A percentile compares a stretch with the other conserved stretches of the same genome.
phyloP scores from a whole-genome alignment of 495 filamentous ascomycete species.

The Penicillium ochrochloron region DNA sequence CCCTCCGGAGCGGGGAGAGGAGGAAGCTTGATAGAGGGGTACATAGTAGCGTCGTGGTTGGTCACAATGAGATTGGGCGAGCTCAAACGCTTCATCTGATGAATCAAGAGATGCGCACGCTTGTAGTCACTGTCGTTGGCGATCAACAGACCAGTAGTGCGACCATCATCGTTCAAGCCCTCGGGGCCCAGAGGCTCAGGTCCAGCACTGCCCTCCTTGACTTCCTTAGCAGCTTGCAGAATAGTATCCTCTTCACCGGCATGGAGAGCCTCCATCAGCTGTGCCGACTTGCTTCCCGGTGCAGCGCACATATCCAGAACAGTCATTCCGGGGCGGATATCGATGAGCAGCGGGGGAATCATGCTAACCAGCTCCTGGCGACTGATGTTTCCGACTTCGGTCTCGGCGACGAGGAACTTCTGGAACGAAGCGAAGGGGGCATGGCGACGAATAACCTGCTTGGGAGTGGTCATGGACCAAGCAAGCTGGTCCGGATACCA shows the following conservation, averaged over 20 bases:
- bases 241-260: slow-evolving; percentile 86
- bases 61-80: slow-evolving; percentile 97
- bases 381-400: slow-evolving; percentile 94
- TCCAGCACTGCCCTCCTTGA: slow-evolving; percentile 52
- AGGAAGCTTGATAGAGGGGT: slow-evolving; percentile 83
- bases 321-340: slow-evolving; percentile 85
- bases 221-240: slow-evolving; percentile 58
- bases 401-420: slow-evolving; percentile 97
- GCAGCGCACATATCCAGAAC: slow-evolving; percentile 96
- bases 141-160: slow-evolving; percentile 87
- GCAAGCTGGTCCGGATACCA: slow-evolving; percentile 96
- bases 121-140: slow-evolving; percentile 97
- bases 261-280: slow-evolving; percentile 93
- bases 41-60: slow-evolving; percentile 97
- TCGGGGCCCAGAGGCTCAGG: slow-evolving; percentile 49
- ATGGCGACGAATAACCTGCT: slow-evolving; percentile 88
- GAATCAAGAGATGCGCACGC: slow-evolving; percentile 92
- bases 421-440: slow-evolving; percentile 93
- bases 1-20: slow-evolving; percentile 49
- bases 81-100: slow-evolving; percentile 94
- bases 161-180: slow-evolving; percentile 75
- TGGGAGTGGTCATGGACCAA: slow-evolving; percentile 95
- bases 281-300: slow-evolving; percentile 93
- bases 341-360: slow-evolving; percentile 95
- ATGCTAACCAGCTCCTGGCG: slow-evolving; percentile 97